Evolutionary conservation across 177 flowering plant genomes (phyloP).

Genomic region (Vitis hybrid): DNA sequence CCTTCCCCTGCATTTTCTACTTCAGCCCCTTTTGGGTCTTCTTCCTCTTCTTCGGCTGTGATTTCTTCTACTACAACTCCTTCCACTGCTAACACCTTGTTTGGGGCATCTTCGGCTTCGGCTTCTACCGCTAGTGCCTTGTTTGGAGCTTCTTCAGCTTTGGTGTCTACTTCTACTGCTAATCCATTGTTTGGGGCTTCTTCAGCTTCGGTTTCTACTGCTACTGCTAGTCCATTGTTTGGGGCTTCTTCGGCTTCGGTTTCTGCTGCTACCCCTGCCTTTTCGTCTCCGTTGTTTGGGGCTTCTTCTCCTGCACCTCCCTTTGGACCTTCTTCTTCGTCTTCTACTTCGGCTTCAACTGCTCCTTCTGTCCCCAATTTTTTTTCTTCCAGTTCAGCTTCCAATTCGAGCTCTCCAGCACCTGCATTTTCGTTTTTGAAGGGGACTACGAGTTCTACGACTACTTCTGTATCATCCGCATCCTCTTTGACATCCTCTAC

Average conservation of each 20-base stretch:
- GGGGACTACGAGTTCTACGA: constrained; percentile 17
- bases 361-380: constrained; percentile 19
- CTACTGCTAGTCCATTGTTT: neutral
- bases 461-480: constrained; percentile 12
- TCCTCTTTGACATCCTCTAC: constrained; percentile 23
- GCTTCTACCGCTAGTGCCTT: constrained; percentile 7
- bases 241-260: constrained; percentile 6
- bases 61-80: neutral
- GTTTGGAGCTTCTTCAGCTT: constrained; percentile 13
- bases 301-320: constrained; percentile 8
- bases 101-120: constrained; percentile 21
- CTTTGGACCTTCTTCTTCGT: constrained; percentile 5
- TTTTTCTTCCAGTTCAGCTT: constrained; percentile 14
- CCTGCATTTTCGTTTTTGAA: constrained; percentile 31
- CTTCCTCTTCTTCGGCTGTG: neutral
- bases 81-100: neutral
- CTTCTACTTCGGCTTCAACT: constrained; percentile 18
- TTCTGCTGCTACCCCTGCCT: neutral
- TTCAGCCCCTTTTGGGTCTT: neutral
- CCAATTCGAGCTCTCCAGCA: constrained; percentile 17
- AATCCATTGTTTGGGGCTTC: neutral
- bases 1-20: constrained; percentile 7
- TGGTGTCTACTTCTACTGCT: neutral
- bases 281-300: constrained; percentile 12
- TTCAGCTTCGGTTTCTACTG: neutral